These are phyloP conservation scores for Kazachstania taianensis DNA, from an alignment of 805 yeast species.

Conservation along the genomic window DNA sequence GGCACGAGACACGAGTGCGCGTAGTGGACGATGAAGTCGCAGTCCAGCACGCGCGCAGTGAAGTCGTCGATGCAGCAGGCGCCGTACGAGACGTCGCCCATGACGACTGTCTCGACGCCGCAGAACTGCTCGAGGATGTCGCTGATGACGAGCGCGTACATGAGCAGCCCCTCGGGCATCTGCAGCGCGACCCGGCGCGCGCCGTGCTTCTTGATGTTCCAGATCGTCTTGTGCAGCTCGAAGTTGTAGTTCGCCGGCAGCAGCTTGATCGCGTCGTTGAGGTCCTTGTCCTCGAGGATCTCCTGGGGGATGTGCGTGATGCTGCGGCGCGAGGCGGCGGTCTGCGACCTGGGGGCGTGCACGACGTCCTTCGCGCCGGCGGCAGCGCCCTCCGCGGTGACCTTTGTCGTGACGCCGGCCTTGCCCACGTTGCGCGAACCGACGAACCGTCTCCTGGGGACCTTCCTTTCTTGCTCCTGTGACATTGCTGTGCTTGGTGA, in stretches of 20 bases:
- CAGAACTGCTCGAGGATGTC: conserved; percentile 92
- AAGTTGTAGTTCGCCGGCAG: conserved; percentile 90
- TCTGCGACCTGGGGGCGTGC: conserved; percentile 22
- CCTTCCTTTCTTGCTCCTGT: background rate
- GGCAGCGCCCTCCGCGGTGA: conserved; percentile 7
- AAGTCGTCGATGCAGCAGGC: conserved; percentile 97
- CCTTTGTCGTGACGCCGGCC: conserved; percentile 20
- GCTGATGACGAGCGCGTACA: conserved; percentile 79
- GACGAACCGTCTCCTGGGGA: conserved; percentile 49
- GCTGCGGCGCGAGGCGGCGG: conserved; percentile 41
- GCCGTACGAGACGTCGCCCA: conserved; percentile 98
- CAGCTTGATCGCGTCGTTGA: conserved; percentile 73
- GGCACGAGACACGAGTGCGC: conserved; percentile 98
- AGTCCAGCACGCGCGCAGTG: conserved; percentile 84
- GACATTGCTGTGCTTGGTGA: too few relatives aligned
- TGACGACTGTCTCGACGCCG: conserved; percentile 72
- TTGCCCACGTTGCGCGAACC: conserved; percentile 36
- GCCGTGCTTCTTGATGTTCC: conserved; percentile 70
- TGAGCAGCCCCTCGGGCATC: conserved; percentile 93
- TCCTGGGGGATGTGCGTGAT: conserved; percentile 85
- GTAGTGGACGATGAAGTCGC: conserved; percentile 91
- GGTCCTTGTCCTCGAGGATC: conserved; percentile 64
- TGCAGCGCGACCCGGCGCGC: conserved; percentile 87
- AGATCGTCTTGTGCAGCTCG: conserved; percentile 90
- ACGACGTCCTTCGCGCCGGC: conserved; percentile 21